These are phyloP conservation scores for Penicillium sumatraense DNA, from an alignment of 2,329 filamentous ascomycete species.

Conservation along the genomic window DNA sequence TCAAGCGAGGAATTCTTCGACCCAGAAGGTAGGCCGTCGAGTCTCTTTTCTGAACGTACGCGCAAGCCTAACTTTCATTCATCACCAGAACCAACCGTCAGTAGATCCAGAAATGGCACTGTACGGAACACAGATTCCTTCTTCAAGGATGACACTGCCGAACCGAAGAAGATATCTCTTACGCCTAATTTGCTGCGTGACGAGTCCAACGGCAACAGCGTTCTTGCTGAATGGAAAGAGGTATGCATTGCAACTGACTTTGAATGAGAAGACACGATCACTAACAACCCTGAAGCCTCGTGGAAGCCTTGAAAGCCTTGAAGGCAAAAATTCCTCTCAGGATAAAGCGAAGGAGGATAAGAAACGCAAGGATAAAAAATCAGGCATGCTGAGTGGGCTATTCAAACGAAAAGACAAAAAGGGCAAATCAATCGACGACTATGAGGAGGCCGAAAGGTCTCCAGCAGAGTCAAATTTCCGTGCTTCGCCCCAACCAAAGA, in stretches of 20 bases:
- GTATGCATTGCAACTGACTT: constrained; percentile 29
- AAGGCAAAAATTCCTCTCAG: constrained; percentile 66
- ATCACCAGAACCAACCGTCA: constrained; percentile 37
- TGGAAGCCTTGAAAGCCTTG: constrained; percentile 75
- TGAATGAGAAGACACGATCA: not conserved
- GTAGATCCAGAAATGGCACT: constrained; percentile 78
- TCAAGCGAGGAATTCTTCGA: constrained; percentile 72
- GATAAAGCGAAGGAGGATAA: constrained; percentile 75
- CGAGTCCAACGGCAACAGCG: constrained; percentile 55
- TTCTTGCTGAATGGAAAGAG: constrained; percentile 44
- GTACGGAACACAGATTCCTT: constrained; percentile 93
- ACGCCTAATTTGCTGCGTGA: constrained; percentile 91
- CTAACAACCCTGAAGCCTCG: constrained; percentile 53
- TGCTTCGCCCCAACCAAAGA: constrained; percentile 49
- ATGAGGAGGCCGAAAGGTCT: constrained; percentile 61
- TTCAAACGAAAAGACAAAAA: constrained; percentile 71
- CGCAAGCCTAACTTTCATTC: not conserved
- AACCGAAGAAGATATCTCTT: constrained; percentile 96
- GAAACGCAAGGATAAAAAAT: constrained; percentile 73
- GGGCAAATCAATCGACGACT: constrained; percentile 51
- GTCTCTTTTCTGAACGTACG: not conserved
- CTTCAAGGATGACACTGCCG: constrained; percentile 92
- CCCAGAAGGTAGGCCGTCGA: constrained; percentile 40
- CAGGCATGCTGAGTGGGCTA: constrained; percentile 71
- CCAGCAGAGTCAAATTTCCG: constrained; percentile 61